phyloP scores from a whole-genome alignment of 2,329 filamentous ascomycete genomes.

The Aspergillus felis region DNA sequence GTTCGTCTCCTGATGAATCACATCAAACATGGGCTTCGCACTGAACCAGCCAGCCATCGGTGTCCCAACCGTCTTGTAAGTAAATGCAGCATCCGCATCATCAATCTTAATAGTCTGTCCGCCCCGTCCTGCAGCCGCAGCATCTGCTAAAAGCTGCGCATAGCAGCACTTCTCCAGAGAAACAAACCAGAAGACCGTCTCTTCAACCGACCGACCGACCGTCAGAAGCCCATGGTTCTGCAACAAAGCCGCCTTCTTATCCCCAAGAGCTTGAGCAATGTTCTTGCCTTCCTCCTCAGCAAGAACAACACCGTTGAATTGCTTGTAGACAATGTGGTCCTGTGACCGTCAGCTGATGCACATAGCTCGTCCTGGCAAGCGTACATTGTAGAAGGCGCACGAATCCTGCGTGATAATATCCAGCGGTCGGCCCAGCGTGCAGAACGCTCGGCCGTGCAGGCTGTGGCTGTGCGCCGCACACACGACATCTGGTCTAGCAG shows the following conservation, averaged over 20 bases:
- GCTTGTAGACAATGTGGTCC: slow-evolving; percentile 51
- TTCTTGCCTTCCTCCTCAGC: slow-evolving; percentile 52
- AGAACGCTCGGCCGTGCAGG: slow-evolving; percentile 48
- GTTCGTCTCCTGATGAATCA: slow-evolving; percentile 59
- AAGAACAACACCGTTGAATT: slow-evolving; percentile 53
- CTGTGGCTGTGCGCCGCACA: slow-evolving; percentile 55
- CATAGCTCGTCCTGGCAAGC: neutral
- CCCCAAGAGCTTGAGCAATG: slow-evolving; percentile 47
- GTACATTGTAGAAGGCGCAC: slow-evolving; percentile 43
- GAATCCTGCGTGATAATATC: slow-evolving; percentile 46
- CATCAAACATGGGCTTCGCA: slow-evolving; percentile 67
- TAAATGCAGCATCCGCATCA: slow-evolving; percentile 65
- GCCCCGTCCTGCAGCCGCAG: slow-evolving; percentile 54
- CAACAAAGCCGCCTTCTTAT: slow-evolving; percentile 50
- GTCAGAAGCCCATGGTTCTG: slow-evolving; percentile 54
- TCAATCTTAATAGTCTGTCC: slow-evolving; percentile 63
- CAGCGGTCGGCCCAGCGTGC: slow-evolving; percentile 38
- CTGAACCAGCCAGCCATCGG: slow-evolving; percentile 64
- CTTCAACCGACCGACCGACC: slow-evolving; percentile 48
- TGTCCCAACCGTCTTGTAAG: slow-evolving; percentile 62
- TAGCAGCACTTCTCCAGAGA: slow-evolving; percentile 53
- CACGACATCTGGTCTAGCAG: slow-evolving; percentile 51
- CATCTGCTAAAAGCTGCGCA: slow-evolving; percentile 51
- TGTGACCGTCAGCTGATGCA: slow-evolving; percentile 6
- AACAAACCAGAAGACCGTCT: slow-evolving; percentile 53